phyloP scores from a whole-genome alignment of 2,329 filamentous ascomycete genomes.

The Talaromyces sp. region DNA sequence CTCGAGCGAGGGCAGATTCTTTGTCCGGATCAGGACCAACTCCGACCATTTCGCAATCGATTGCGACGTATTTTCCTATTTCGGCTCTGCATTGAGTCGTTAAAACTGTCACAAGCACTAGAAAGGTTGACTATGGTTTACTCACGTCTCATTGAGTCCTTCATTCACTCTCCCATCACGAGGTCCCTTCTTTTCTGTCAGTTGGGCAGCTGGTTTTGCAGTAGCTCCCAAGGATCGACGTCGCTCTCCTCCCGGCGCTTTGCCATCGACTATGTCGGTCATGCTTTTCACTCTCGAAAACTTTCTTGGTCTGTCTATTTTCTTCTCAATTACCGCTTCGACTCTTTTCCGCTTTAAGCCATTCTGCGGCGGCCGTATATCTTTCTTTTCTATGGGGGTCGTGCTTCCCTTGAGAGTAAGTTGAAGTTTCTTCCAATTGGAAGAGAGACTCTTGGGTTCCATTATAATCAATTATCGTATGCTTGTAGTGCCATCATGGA shows the following conservation, averaged over 20 bases:
- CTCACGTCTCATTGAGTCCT: slow-evolving; percentile 52
- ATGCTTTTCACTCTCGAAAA: slow-evolving; percentile 33
- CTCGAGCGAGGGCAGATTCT: slow-evolving; percentile 75
- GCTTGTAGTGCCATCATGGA: slow-evolving; percentile 1
- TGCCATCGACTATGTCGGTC: slow-evolving; percentile 24
- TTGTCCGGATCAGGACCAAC: slow-evolving; percentile 61
- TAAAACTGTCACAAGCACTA: slow-evolving; percentile 17
- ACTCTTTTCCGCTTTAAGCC: slow-evolving; percentile 34
- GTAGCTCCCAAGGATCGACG: slow-evolving; percentile 28
- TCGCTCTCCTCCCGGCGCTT: background rate
- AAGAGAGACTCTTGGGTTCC: slow-evolving; percentile 45
- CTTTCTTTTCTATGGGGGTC: slow-evolving; percentile 24
- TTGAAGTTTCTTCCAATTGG: slow-evolving; percentile 52
- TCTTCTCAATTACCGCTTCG: slow-evolving; percentile 22
- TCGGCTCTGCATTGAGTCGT: slow-evolving; percentile 52
- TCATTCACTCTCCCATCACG: slow-evolving; percentile 58
- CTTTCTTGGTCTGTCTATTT: slow-evolving; percentile 22
- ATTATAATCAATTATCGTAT: slow-evolving; percentile 24
- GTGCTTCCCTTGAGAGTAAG: slow-evolving; percentile 40
- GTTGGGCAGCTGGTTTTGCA: slow-evolving; percentile 30
- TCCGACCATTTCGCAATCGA: slow-evolving; percentile 99
- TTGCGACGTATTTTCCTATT: slow-evolving; percentile 82
- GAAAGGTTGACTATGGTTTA: slow-evolving; percentile 21
- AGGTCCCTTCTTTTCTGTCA: slow-evolving; percentile 45
- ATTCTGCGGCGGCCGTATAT: slow-evolving; percentile 30